These are phyloP conservation scores for Coniferiporia sulphurascens DNA, from an alignment of 1,284 basidiomycete genomes.

Conservation along the genomic window DNA sequence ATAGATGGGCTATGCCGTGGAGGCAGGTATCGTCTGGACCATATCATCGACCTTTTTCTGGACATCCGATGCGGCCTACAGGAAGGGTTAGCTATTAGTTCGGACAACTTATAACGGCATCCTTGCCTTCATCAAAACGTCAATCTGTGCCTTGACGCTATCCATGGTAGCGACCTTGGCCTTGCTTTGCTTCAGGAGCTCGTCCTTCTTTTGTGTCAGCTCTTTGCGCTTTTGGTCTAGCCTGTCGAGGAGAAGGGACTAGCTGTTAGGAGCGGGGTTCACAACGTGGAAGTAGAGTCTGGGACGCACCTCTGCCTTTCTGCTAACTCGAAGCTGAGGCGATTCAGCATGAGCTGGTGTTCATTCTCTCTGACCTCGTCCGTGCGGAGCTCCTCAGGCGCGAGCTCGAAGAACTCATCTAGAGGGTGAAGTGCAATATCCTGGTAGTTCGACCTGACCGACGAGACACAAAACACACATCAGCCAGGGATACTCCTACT, in stretches of 20 bases:
- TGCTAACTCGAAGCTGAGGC: slow-evolving; percentile 73
- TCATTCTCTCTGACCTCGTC: slow-evolving; percentile 56
- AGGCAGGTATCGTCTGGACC: slow-evolving; percentile 38
- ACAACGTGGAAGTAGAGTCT: neutral
- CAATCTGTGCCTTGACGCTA: slow-evolving; percentile 67
- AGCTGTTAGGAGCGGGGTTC: slow-evolving; percentile 19
- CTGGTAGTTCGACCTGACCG: slow-evolving; percentile 70
- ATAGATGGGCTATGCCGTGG: slow-evolving; percentile 2
- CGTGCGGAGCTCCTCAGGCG: slow-evolving; percentile 61
- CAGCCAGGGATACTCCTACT: neutral
- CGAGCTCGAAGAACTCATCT: slow-evolving; percentile 58
- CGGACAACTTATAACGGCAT: neutral
- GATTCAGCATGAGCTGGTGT: slow-evolving; percentile 77
- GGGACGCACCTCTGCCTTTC: slow-evolving; percentile 70
- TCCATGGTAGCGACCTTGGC: slow-evolving; percentile 62
- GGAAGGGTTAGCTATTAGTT: slow-evolving; percentile 16
- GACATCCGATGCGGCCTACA: slow-evolving; percentile 60
- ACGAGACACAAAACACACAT: too few species aligned
- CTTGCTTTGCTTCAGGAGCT: slow-evolving; percentile 69
- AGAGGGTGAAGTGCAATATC: slow-evolving; percentile 67
- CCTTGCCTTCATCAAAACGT: slow-evolving; percentile 63
- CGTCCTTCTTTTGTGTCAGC: slow-evolving; percentile 61
- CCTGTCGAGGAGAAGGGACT: slow-evolving; percentile 32
- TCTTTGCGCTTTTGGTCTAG: slow-evolving; percentile 64
- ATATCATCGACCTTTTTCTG: slow-evolving; percentile 72